Percentiles rank a stretch among this genome's conserved stretches.
Evolutionary conservation across 306 rosid genomes (phyloP).

Genomic region (Quercus mongolica): DNA sequence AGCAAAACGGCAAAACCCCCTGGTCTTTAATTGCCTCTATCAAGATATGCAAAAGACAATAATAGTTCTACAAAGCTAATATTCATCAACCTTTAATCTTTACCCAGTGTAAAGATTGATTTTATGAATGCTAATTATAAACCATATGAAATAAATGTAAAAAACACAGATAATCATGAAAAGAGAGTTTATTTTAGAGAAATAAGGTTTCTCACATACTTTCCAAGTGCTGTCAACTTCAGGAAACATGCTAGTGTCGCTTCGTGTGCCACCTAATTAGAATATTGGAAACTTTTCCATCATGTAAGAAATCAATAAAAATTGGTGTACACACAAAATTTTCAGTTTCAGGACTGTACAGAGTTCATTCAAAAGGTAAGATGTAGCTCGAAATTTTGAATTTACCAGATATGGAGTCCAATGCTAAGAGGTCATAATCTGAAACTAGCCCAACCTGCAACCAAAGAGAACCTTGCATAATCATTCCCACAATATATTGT

Average conservation of each 20-base stretch:
- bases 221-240: constrained; percentile 92
- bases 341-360: background rate
- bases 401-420: constrained; percentile 87
- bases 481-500: constrained; percentile 13
- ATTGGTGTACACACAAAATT: background rate
- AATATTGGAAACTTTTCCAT: constrained; percentile 1
- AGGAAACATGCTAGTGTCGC: constrained; percentile 75
- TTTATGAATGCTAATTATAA: background rate
- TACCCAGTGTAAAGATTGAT: no score
- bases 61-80: background rate
- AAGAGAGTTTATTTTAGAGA: background rate
- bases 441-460: constrained; percentile 95
- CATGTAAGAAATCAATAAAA: background rate
- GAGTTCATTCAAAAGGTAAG: background rate
- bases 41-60: background rate
- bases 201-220: constrained; percentile 38
- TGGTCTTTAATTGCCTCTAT: background rate
- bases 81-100: background rate
- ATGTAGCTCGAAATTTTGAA: background rate
- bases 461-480: constrained; percentile 22
- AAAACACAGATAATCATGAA: constrained; percentile 9
- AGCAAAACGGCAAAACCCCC: background rate
- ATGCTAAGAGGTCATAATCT: constrained; percentile 87
- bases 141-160: constrained; percentile 5
- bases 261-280: constrained; percentile 57